These are phyloP conservation scores for Vigna radiata DNA, from an alignment of 306 rosid species.

Conservation along the genomic window DNA sequence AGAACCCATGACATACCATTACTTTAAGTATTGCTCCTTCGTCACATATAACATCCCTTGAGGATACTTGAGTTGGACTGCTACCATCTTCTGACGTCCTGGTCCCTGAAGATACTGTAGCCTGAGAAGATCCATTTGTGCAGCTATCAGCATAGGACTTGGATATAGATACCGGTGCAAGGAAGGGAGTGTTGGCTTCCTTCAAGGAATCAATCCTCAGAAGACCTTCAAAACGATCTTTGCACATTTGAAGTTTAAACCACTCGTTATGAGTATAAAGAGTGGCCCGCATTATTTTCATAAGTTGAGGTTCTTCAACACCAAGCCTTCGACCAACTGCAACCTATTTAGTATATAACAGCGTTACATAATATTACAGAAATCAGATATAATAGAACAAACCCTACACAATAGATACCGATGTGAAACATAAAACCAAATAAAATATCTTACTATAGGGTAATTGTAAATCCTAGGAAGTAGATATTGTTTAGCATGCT, in stretches of 20 bases:
- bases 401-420: background rate
- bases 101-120: constrained; percentile 70
- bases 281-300: constrained; percentile 89
- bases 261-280: constrained; percentile 89
- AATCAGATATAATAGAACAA: constrained; percentile 3
- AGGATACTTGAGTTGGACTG: constrained; percentile 86
- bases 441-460: constrained; percentile 12
- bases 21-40: constrained; percentile 95
- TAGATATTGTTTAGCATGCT: constrained; percentile 10
- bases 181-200: constrained; percentile 67
- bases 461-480: constrained; percentile 15
- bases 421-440: constrained; percentile 9
- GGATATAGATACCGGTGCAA: constrained; percentile 54
- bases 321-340: constrained; percentile 93
- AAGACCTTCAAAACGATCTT: constrained; percentile 88
- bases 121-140: constrained; percentile 85
- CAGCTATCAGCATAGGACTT: constrained; percentile 83
- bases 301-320: constrained; percentile 93
- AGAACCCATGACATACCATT: constrained; percentile 70
- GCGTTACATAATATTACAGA: constrained; percentile 19
- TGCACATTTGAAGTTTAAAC: constrained; percentile 99
- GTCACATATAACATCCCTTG: constrained; percentile 72
- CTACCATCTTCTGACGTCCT: constrained; percentile 85
- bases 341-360: constrained; percentile 60
- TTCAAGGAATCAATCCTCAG: constrained; percentile 87